These are phyloP conservation scores for Neofusicoccum cordaticola DNA, from an alignment of 2,329 filamentous ascomycete genomes.

Conservation along the genomic window DNA sequence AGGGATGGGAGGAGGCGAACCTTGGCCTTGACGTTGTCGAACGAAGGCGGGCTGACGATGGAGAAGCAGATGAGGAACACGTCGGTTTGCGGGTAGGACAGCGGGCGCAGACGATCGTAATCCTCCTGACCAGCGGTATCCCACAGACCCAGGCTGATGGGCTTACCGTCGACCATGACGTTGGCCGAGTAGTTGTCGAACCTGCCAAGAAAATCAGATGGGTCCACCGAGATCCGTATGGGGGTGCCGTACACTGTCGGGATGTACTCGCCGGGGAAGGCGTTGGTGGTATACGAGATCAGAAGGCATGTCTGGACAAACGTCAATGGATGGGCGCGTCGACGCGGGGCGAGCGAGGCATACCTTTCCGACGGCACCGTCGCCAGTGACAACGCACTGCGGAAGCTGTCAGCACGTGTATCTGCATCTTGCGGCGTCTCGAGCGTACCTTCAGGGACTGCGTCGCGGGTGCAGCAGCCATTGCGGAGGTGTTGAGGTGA, in stretches of 20 bases:
- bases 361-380: conserved; percentile 99
- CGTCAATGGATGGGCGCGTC: conserved; percentile 29
- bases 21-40: conserved; percentile 99
- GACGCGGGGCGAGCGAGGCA: conserved; percentile 30
- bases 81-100: conserved; percentile 97
- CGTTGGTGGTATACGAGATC: conserved; percentile 99
- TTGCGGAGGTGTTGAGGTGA: conserved; percentile 29
- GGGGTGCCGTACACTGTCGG: conserved; percentile 75
- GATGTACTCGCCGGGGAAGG: conserved; percentile 99
- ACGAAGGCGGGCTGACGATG: conserved; percentile 94
- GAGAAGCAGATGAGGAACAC: conserved; percentile 99
- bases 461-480: conserved; percentile 80
- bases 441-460: conserved; percentile 80
- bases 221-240: background rate
- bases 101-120: conserved; percentile 89
- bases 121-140: conserved; percentile 99
- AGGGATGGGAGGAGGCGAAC: conserved; percentile 49
- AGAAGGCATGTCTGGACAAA: conserved; percentile 85
- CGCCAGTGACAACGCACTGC: conserved; percentile 96
- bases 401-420: conserved; percentile 26
- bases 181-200: conserved; percentile 99
- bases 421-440: background rate
- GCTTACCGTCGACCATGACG: conserved; percentile 98
- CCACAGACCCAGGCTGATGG: conserved; percentile 94
- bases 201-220: conserved; percentile 45